phyloP scores from a whole-genome alignment of 129 eudicot species.

The Tanacetum coccineum region DNA sequence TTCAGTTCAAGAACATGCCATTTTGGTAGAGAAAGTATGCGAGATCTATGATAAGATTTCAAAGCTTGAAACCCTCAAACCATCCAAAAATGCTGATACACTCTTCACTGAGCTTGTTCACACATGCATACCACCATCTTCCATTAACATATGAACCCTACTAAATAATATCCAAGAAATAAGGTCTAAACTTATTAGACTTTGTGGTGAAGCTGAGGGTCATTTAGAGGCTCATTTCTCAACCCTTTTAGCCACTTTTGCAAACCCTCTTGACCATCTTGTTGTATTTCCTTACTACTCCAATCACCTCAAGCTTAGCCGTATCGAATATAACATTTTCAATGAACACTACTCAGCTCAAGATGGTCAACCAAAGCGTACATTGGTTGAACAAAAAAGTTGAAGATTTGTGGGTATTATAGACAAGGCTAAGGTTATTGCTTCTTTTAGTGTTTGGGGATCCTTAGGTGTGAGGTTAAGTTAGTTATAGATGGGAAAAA shows the following conservation, averaged over 20 bases:
- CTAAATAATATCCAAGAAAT: conserved; percentile 50
- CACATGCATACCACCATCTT: conserved; percentile 67
- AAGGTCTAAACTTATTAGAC: conserved; percentile 56
- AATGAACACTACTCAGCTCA: conserved; percentile 24
- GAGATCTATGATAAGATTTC: conserved; percentile 69
- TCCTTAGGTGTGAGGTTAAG: conserved; percentile 3
- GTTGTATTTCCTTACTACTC: conserved; percentile 64
- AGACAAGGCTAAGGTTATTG: background rate
- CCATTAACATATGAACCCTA: conserved; percentile 57
- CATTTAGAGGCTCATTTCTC: conserved; percentile 72
- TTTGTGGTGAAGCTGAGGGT: conserved; percentile 81
- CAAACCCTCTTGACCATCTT: conserved; percentile 62
- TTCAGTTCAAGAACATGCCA: conserved; percentile 42
- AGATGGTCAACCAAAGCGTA: conserved; percentile 25
- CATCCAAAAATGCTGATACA: conserved; percentile 73
- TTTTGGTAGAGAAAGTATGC: conserved; percentile 52
- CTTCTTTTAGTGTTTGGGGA: background rate
- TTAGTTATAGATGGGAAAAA: background rate
- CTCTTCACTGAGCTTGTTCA: conserved; percentile 71
- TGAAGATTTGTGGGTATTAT: background rate
- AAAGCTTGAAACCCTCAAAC: conserved; percentile 67
- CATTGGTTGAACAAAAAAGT: no score
- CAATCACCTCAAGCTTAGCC: conserved; percentile 75
- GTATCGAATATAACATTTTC: conserved; percentile 59
- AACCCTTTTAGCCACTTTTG: conserved; percentile 44